Conservation (phyloP, 805 yeast genomes). For the Middelhovenomyces tepae region DNA sequence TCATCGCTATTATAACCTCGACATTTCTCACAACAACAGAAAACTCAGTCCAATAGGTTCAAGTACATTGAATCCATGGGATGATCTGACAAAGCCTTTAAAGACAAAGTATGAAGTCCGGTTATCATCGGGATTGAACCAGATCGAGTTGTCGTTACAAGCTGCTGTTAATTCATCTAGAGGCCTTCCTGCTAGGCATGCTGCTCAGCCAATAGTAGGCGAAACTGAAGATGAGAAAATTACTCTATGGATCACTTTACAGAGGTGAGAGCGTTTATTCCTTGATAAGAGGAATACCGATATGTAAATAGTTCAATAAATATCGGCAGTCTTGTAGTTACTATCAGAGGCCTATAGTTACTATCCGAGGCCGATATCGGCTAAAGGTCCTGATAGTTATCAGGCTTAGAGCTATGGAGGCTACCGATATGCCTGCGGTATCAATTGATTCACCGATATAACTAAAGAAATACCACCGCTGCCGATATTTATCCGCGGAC, state of each 20-base stretch:
- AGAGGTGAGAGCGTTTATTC: too few relatives aligned
- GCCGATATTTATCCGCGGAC: too few relatives aligned
- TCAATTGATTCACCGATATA: too few relatives aligned
- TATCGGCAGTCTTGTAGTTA: not conserved
- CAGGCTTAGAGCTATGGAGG: too few relatives aligned
- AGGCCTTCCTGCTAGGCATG: conserved; percentile 6
- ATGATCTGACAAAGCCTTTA: conserved; percentile 15
- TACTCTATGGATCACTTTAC: conserved; percentile 13
- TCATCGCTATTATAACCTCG: conserved; percentile 23
- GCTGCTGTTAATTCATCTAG: conserved; percentile 13
- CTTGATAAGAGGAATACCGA: not conserved
- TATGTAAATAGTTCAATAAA: not conserved
- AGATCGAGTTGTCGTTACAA: conserved; percentile 25
- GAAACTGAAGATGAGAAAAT: conserved; percentile 12
- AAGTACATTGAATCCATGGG: conserved; percentile 16
- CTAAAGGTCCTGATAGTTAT: too few relatives aligned
- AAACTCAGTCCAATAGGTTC: conserved; percentile 20
- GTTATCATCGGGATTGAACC: conserved; percentile 29
- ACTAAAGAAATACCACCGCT: too few relatives aligned
- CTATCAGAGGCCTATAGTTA: too few relatives aligned
- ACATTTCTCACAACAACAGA: conserved; percentile 25
- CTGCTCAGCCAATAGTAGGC: conserved; percentile 5
- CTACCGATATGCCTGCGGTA: too few relatives aligned
- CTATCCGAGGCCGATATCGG: too few relatives aligned
- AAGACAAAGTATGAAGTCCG: conserved; percentile 25